Evolutionary conservation across 176 grass and related monocot species (phyloP).

Genomic region (Zoysia japonica): DNA sequence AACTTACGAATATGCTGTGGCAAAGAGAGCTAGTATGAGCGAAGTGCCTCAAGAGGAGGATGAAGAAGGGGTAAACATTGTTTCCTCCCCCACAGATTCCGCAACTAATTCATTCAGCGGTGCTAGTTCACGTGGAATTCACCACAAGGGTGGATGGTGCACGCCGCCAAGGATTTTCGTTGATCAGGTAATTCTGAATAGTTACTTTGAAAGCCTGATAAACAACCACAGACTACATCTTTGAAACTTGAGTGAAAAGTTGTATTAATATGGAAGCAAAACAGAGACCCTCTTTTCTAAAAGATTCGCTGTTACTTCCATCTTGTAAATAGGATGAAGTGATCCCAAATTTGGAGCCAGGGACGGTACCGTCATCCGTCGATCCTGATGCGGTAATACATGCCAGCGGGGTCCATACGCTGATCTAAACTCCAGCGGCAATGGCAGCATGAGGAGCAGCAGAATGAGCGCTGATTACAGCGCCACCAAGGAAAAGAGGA

Average conservation of each 20-base stretch:
- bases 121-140: slow-evolving; percentile 66
- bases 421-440: too few relatives aligned
- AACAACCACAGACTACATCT: neutral
- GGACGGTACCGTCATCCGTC: too few relatives aligned
- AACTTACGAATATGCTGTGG: slow-evolving; percentile 87
- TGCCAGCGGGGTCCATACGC: too few relatives aligned
- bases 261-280: neutral
- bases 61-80: slow-evolving; percentile 59
- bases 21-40: slow-evolving; percentile 81
- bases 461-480: too few relatives aligned
- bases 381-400: too few relatives aligned
- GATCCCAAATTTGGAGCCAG: too few relatives aligned
- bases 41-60: slow-evolving; percentile 65
- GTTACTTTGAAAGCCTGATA: neutral
- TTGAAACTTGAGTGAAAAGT: neutral
- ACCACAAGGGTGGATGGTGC: slow-evolving; percentile 86
- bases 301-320: neutral
- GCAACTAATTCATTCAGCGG: slow-evolving; percentile 78
- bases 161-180: slow-evolving; percentile 91
- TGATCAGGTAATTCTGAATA: slow-evolving; percentile 50
- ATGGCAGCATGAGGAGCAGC: too few relatives aligned
- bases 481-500: too few relatives aligned
- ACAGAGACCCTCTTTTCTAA: neutral
- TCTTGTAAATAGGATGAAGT: too few relatives aligned
- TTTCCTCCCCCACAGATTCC: slow-evolving; percentile 89